Conservation (phyloP, 441 rosid genomes). For the Arabidopsis hybrid region DNA sequence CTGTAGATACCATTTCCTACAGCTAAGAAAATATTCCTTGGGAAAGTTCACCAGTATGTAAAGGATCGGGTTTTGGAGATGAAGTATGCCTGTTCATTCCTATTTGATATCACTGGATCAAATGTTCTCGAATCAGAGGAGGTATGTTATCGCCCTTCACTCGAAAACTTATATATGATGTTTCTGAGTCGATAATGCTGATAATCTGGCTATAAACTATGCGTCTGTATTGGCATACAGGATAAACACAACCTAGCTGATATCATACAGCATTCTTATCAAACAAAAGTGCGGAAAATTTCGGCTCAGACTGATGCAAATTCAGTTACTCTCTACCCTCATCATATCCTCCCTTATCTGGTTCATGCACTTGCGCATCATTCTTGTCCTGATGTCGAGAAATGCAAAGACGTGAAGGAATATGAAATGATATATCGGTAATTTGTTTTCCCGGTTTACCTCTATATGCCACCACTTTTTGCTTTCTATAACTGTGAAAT, state of each 20-base stretch:
- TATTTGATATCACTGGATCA: constrained; percentile 60
- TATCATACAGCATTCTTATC: constrained; percentile 85
- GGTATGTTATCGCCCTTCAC: constrained; percentile 58
- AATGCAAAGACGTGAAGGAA: constrained; percentile 88
- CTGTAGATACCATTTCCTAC: constrained; percentile 80
- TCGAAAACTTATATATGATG: constrained; percentile 18
- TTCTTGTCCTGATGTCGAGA: constrained; percentile 82
- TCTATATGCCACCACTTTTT: constrained; percentile 15
- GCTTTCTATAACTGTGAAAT: constrained; percentile 8
- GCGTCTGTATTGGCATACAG: constrained; percentile 57
- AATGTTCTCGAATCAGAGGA: constrained; percentile 71
- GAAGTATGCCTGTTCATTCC: constrained; percentile 90
- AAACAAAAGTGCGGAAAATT: constrained; percentile 82
- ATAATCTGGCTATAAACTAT: constrained; percentile 31
- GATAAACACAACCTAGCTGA: constrained; percentile 91
- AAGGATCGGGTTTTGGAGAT: constrained; percentile 92
- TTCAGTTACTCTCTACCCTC: constrained; percentile 64
- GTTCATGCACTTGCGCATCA: constrained; percentile 94
- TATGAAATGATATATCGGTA: constrained; percentile 90
- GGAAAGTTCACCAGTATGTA: constrained; percentile 91
- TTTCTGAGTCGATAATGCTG: constrained; percentile 22
- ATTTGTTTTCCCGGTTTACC: constrained; percentile 25
- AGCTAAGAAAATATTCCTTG: constrained; percentile 79
- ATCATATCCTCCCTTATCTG: constrained; percentile 73
- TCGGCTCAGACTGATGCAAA: constrained; percentile 76